phyloP scores from a whole-genome alignment of 306 rosid species.

The Acacia confusa region DNA sequence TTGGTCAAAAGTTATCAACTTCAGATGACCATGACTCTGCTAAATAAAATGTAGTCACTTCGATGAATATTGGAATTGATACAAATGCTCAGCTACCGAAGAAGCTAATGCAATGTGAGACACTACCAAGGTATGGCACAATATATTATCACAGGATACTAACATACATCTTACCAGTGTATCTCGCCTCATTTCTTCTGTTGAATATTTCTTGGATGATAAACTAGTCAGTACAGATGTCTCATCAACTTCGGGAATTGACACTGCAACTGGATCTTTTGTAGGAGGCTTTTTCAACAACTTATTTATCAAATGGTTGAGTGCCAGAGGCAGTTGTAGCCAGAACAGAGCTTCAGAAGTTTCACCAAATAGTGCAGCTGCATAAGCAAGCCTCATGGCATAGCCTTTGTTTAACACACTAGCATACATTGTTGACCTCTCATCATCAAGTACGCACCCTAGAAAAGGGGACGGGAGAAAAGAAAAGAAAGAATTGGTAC shows the following conservation, averaged over 20 bases:
- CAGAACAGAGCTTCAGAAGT: conserved; percentile 89
- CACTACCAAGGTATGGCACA: conserved; percentile 11
- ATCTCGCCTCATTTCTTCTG: conserved; percentile 57
- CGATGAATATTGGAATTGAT: conserved; percentile 25
- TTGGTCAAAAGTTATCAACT: conserved; percentile 82
- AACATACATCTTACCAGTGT: conserved; percentile 48
- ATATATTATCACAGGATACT: conserved; percentile 22
- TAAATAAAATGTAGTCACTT: conserved; percentile 32
- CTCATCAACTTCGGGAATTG: conserved; percentile 65
- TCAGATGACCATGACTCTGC: conserved; percentile 80
- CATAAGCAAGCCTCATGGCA: conserved; percentile 80
- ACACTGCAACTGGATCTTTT: conserved; percentile 36
- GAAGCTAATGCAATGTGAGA: conserved; percentile 25
- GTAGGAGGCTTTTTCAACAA: conserved; percentile 57
- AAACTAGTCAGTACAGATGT: conserved; percentile 65
- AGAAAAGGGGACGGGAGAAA: neutral
- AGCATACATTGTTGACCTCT: conserved; percentile 83
- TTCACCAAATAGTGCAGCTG: conserved; percentile 94
- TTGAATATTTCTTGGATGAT: conserved; percentile 69
- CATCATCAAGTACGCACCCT: conserved; percentile 94
- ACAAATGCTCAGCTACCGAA: neutral
- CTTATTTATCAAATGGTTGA: conserved; percentile 73
- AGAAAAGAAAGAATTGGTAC: conserved; percentile 20
- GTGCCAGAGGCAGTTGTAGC: conserved; percentile 84
- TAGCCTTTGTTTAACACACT: conserved; percentile 78